Conservation (phyloP, 805 yeast genomes). For the Wickerhamiella cacticola region DNA sequence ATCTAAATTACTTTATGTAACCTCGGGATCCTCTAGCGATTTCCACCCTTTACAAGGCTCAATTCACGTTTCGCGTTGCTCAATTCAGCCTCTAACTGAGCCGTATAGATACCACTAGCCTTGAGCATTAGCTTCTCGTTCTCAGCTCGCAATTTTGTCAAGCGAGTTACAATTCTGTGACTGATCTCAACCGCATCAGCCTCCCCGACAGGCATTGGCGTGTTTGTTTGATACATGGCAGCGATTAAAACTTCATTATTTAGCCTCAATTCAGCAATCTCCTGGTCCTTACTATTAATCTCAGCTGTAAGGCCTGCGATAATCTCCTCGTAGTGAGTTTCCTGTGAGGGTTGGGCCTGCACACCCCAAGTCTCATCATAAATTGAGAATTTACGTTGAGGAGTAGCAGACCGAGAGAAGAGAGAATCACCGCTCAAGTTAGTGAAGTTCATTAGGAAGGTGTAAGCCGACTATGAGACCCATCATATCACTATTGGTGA, state of each 20-base stretch:
- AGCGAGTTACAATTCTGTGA: conserved; percentile 21
- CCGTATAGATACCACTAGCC: conserved; percentile 15
- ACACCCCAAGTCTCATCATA: conserved; percentile 1
- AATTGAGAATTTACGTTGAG: neutral
- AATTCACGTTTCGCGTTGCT: conserved; percentile 2
- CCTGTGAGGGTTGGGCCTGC: neutral
- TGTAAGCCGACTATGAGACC: neutral
- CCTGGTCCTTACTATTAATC: conserved; percentile 13
- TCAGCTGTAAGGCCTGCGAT: neutral
- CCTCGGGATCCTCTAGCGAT: too few species aligned
- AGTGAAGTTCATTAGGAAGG: neutral
- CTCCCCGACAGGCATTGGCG: conserved; percentile 8
- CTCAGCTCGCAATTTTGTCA: conserved; percentile 20
- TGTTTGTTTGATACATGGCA: conserved; percentile 17
- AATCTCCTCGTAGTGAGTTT: neutral
- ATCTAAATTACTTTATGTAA: too few species aligned
- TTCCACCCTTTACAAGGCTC: too few species aligned
- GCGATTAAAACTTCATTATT: conserved; percentile 21
- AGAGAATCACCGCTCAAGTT: neutral
- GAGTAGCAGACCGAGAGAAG: neutral
- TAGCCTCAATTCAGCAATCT: conserved; percentile 18
- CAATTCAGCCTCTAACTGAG: conserved; percentile 18
- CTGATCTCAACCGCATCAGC: conserved; percentile 20
- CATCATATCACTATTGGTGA: neutral
- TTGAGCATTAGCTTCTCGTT: conserved; percentile 18